Percentiles rank a stretch among this genome's conserved stretches.
These are phyloP conservation scores for Metschnikowia borealis DNA, from an alignment of 805 yeast genomes.

Conservation along the genomic window DNA sequence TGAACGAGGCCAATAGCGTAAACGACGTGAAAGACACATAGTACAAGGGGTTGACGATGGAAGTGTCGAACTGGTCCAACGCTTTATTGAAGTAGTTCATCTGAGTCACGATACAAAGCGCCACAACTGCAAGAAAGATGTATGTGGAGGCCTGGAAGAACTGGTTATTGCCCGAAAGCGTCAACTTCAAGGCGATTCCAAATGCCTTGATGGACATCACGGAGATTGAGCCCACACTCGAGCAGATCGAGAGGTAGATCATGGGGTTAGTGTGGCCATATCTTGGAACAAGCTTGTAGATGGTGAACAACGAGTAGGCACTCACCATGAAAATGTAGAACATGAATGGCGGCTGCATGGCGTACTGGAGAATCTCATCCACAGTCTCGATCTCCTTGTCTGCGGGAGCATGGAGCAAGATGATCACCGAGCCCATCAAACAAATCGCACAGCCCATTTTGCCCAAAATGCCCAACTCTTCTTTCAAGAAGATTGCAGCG, in stretches of 20 bases:
- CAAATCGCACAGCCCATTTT: constrained; percentile 93
- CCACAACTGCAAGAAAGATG: constrained; percentile 73
- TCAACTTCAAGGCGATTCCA: constrained; percentile 85
- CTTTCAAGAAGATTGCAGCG: constrained; percentile 80
- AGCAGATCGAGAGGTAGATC: constrained; percentile 85
- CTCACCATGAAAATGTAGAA: constrained; percentile 61
- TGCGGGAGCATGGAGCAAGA: constrained; percentile 90
- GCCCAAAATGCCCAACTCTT: constrained; percentile 82
- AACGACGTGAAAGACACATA: constrained; percentile 90
- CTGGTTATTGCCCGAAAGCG: constrained; percentile 82
- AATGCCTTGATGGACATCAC: constrained; percentile 92
- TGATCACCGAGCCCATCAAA: constrained; percentile 80
- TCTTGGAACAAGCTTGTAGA: constrained; percentile 75
- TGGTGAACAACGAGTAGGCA: constrained; percentile 69
- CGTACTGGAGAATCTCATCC: constrained; percentile 79
- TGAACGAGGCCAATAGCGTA: constrained; percentile 80
- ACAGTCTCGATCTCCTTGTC: constrained; percentile 85
- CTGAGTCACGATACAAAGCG: constrained; percentile 78
- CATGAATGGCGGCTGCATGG: constrained; percentile 72
- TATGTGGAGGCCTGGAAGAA: constrained; percentile 82
- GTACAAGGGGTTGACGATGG: constrained; percentile 86
- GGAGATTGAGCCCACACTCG: constrained; percentile 84
- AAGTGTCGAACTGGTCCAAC: constrained; percentile 86
- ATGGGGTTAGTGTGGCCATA: constrained; percentile 80
- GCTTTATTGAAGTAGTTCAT: constrained; percentile 95